Base-by-base conservation (phyloP, 148 eudicot species). In the Vaccinium corymbosum region DNA sequence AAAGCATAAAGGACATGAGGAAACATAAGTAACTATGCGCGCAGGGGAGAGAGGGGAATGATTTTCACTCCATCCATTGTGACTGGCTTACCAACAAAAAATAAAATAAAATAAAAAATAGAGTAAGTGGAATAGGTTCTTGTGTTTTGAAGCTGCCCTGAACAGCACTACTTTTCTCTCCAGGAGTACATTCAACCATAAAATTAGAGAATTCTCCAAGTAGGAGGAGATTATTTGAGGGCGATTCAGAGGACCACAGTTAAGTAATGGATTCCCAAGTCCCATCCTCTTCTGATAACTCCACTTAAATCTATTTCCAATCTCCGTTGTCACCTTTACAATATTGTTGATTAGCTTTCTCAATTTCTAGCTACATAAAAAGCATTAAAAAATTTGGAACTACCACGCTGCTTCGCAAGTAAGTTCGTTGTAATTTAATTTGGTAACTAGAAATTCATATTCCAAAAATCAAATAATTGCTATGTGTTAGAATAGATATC, bases 181-280 rank as follows among this genome's bases (percentile, higher is more conserved):
- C 32, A 16, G 81, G 14, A 53, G 16, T 74, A 11, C 25, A 20
- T 20, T 42, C 78, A 52, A 78, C 46, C 35, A 3, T 27, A 13
- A 16, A 27, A 51, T 3, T 51, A 77, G 80, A n/a, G 35, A 77
- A 22, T 50, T 48, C 19, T 1, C 80, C 80, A 77, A 78, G 38
- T 78, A 78, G 19, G 64, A 78, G 64, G 81, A 78, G 15, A 32
- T 78, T 78, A n/a, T 53, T 29, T 53, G 64, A 78, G 64, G 64
- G 48, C 19, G 35, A 53, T 53, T 25, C 22, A 77, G 80, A 46
- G 22, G 32, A 22, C 29, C 56, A 49, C 56, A 10, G 56, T 22
- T 46, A 22, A 77, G 13, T 25, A 77, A 76, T 76, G n/a, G 35
- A 56, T 56, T 76, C 17, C 78, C 35, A 50, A 56, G 57, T 76